Conservation (phyloP, 108 stramenopile genomes). For the Ochromonas danica region DNA sequence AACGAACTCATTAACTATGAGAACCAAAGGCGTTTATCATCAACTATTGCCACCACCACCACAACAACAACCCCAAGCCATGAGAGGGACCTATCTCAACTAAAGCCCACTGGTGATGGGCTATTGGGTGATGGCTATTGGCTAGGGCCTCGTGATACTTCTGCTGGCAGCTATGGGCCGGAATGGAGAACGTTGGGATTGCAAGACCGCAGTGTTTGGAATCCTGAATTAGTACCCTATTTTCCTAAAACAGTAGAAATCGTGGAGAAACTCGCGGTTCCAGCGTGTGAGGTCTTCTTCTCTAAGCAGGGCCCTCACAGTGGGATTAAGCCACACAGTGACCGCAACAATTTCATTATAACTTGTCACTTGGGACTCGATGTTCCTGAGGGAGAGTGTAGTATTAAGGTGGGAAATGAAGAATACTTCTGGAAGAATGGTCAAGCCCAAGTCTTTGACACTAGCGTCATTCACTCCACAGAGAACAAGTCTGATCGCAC, state of each 20-base stretch:
- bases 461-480: conserved; percentile 80
- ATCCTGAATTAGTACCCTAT: conserved; percentile 65
- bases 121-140: too few species aligned
- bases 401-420: conserved; percentile 45
- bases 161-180: too few species aligned
- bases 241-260: conserved; percentile 75
- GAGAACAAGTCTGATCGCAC: conserved; percentile 73
- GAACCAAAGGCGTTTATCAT: too few species aligned
- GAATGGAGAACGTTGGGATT: conserved; percentile 86
- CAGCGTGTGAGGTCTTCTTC: conserved; percentile 82
- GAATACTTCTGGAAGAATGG: conserved; percentile 69
- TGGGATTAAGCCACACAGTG: conserved; percentile 64
- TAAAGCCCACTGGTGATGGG: too few species aligned
- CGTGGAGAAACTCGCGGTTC: conserved; percentile 65
- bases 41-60: too few species aligned
- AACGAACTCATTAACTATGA: too few species aligned
- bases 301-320: conserved; percentile 51
- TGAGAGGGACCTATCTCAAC: too few species aligned
- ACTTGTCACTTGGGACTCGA: conserved; percentile 79
- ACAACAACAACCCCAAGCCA: too few species aligned
- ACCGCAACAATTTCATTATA: conserved; percentile 83
- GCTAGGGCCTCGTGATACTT: too few species aligned
- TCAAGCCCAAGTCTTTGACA: conserved; percentile 74
- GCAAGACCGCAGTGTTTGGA: conserved; percentile 85
- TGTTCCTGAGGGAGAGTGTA: conserved; percentile 62